These are phyloP conservation scores for Phaeosphaeria sp. DNA, from an alignment of 2,329 filamentous ascomycete genomes.

Conservation along the genomic window DNA sequence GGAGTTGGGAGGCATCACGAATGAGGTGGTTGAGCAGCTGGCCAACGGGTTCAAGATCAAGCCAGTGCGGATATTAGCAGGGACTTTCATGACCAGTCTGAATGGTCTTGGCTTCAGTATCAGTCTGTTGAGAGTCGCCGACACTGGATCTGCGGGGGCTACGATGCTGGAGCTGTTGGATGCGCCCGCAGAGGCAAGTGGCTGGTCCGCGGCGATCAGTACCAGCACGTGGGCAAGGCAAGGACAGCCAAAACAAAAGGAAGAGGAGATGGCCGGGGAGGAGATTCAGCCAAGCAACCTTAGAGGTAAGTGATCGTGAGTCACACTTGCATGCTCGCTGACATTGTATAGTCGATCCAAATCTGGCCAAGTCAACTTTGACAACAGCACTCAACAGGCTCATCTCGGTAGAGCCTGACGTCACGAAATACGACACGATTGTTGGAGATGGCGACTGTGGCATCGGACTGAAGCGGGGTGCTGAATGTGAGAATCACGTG, in stretches of 20 bases:
- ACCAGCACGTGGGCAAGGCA: slow-evolving; percentile 65
- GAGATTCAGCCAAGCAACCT: slow-evolving; percentile 62
- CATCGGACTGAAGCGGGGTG: slow-evolving; percentile 82
- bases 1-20: slow-evolving; percentile 74
- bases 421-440: slow-evolving; percentile 76
- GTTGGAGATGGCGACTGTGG: slow-evolving; percentile 93
- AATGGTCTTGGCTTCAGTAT: slow-evolving; percentile 76
- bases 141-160: slow-evolving; percentile 64
- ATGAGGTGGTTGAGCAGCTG: slow-evolving; percentile 70
- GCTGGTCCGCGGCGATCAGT: slow-evolving; percentile 69
- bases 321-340: slow-evolving; percentile 6
- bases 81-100: slow-evolving; percentile 75
- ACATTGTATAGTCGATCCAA: slow-evolving; percentile 57
- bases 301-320: slow-evolving; percentile 49
- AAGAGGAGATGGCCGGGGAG: slow-evolving; percentile 50
- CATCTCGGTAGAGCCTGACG: slow-evolving; percentile 68
- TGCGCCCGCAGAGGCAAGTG: slow-evolving; percentile 70
- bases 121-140: slow-evolving; percentile 68
- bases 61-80: slow-evolving; percentile 67
- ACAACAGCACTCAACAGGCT: slow-evolving; percentile 65
- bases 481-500: slow-evolving; percentile 64
- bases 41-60: slow-evolving; percentile 65
- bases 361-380: slow-evolving; percentile 59
- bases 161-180: slow-evolving; percentile 73
- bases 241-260: slow-evolving; percentile 50